Evolutionary conservation across 2,329 filamentous ascomycete genomes (phyloP).

Genomic region (Phialocephala sp.): DNA sequence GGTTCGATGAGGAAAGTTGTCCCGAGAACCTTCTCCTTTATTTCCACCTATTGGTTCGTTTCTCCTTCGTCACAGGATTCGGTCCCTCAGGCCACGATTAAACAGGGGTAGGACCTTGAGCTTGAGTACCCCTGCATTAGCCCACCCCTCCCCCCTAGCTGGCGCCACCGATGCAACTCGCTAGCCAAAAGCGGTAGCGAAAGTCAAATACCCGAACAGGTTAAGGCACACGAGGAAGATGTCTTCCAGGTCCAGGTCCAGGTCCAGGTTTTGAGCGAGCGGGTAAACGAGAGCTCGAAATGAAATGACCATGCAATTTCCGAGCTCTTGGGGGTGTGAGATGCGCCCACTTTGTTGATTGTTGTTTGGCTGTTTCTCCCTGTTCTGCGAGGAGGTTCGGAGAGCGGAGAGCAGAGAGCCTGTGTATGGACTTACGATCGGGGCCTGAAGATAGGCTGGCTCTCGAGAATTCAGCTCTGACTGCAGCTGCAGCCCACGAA

Average conservation of each 20-base stretch:
- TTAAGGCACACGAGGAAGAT: neutral
- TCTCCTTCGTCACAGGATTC: too few species aligned
- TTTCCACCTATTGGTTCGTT: too few species aligned
- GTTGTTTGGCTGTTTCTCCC: neutral
- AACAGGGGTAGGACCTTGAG: neutral
- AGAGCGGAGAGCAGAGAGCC: too few species aligned
- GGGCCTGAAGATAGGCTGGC: too few species aligned
- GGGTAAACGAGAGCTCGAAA: neutral
- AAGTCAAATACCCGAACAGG: neutral
- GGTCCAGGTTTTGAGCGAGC: neutral
- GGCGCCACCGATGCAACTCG: neutral
- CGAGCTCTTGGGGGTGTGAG: neutral
- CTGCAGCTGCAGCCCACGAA: too few species aligned
- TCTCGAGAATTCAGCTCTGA: too few species aligned
- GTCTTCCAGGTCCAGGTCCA: too few species aligned
- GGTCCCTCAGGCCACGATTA: neutral
- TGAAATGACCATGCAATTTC: neutral
- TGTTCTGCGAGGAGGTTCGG: too few species aligned
- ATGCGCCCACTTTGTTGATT: neutral
- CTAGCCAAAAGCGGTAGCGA: neutral
- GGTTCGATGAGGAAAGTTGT: neutral
- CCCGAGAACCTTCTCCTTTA: neutral
- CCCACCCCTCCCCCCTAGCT: neutral
- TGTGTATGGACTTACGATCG: neutral
- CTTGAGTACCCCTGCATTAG: constrained; percentile 3